phyloP scores from a whole-genome alignment of 73 alveolate species.

The Tetrahymena borealis region DNA sequence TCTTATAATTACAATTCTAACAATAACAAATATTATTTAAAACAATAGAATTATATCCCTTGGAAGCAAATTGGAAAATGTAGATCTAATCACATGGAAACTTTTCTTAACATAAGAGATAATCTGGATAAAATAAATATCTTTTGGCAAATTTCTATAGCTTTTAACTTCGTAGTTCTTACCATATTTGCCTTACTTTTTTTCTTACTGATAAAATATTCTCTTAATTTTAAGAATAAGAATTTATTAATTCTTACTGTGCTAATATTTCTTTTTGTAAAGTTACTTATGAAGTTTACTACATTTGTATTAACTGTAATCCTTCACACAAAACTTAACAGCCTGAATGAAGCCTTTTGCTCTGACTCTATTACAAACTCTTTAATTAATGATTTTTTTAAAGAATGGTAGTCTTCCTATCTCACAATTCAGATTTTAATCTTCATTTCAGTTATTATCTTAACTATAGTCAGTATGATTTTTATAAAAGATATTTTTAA shows the following conservation, averaged over 20 bases:
- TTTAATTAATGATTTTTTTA: background rate
- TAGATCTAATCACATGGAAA: background rate
- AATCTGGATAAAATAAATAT: background rate
- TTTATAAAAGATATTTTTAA: background rate
- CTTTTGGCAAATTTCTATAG: background rate
- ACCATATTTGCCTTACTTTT: background rate
- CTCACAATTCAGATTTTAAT: background rate
- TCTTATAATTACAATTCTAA: background rate
- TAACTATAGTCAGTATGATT: background rate
- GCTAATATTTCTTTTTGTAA: background rate
- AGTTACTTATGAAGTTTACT: background rate
- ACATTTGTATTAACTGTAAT: background rate
- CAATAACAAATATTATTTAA: background rate
- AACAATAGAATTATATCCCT: background rate
- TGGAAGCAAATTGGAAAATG: background rate
- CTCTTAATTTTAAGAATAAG: background rate
- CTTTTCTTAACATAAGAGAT: background rate
- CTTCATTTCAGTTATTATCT: background rate
- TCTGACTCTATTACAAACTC: background rate
- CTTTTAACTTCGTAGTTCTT: background rate
- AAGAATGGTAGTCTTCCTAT: background rate
- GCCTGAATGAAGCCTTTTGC: background rate
- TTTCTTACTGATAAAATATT: background rate
- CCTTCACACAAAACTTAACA: background rate
- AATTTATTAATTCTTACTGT: background rate